phyloP scores from a whole-genome alignment of 208 protist genomes.

The Balamuthia mandrillaris region DNA sequence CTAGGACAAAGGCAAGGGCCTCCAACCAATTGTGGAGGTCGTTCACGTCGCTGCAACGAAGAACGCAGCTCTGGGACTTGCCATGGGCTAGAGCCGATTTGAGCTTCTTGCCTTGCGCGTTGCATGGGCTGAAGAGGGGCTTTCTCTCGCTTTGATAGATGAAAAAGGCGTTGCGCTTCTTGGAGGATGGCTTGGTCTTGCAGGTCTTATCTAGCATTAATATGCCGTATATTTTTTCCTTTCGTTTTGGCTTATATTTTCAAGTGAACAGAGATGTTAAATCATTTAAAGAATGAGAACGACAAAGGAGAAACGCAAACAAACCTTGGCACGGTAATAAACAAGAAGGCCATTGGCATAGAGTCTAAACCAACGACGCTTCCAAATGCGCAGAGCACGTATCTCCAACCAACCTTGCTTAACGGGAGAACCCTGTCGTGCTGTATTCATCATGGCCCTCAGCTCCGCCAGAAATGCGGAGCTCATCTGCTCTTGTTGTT shows the following conservation, averaged over 20 bases:
- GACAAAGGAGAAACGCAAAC: not conserved
- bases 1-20: too few species aligned
- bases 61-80: not conserved
- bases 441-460: too few species aligned
- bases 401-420: conserved; percentile 16
- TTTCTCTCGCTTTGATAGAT: not conserved
- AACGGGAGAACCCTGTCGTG: too few species aligned
- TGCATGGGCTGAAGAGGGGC: not conserved
- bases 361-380: not conserved
- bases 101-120: not conserved
- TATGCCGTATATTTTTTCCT: too few species aligned
- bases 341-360: not conserved
- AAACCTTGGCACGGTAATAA: not conserved
- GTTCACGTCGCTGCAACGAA: too few species aligned
- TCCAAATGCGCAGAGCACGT: not conserved
- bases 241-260: too few species aligned
- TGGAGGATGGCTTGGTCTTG: not conserved
- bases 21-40: too few species aligned
- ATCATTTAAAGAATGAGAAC: not conserved
- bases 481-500: too few species aligned
- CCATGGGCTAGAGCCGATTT: not conserved
- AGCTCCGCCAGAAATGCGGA: too few species aligned
- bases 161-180: not conserved
- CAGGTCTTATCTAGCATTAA: not conserved
- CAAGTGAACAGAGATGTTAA: not conserved